phyloP scores from a whole-genome alignment of 208 protist genomes.

The Tetramitus jugosus region DNA sequence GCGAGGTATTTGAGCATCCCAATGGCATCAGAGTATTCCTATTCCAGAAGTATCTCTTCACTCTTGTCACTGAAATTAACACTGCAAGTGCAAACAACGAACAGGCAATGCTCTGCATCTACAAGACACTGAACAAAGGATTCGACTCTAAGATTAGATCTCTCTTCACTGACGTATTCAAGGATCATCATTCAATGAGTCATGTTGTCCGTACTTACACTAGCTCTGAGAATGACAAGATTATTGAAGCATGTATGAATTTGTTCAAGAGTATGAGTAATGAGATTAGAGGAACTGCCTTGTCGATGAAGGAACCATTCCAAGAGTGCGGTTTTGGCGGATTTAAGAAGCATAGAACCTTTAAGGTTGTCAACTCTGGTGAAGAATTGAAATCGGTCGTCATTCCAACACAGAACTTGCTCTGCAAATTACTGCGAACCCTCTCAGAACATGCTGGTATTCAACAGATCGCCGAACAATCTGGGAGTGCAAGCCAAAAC shows the following conservation, averaged over 20 bases:
- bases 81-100: too few species aligned
- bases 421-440: too few species aligned
- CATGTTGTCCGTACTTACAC: constrained; percentile 3
- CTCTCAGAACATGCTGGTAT: too few species aligned
- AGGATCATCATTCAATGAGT: neutral
- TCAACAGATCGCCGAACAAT: too few species aligned
- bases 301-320: neutral
- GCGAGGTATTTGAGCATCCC: neutral
- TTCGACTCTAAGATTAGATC: neutral
- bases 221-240: neutral
- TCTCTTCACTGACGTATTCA: neutral
- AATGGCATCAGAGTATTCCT: neutral
- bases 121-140: neutral
- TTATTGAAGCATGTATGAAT: neutral
- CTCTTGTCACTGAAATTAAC: neutral
- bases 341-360: neutral
- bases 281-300: neutral
- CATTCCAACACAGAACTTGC: too few species aligned
- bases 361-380: too few species aligned
- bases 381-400: too few species aligned
- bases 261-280: constrained; percentile 19
- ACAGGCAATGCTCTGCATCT: neutral
- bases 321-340: neutral
- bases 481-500: too few species aligned
- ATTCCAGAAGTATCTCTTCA: constrained; percentile 18